These are phyloP conservation scores for Penicillium bialowiezense DNA, from an alignment of 495 filamentous ascomycete genomes.

Conservation along the genomic window DNA sequence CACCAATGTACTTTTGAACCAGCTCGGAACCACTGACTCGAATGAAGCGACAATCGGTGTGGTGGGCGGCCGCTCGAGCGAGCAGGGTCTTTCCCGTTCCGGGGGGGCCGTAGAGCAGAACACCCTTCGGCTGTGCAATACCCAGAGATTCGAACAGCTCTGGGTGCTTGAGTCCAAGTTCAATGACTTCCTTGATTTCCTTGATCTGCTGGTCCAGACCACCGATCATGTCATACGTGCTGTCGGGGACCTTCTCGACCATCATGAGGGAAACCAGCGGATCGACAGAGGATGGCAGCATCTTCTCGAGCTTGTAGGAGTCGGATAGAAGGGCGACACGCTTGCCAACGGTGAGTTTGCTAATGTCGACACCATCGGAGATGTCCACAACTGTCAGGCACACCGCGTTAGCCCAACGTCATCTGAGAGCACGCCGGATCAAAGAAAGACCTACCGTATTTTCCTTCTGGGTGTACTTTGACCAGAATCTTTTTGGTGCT, in stretches of 20 bases:
- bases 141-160: slow-evolving; percentile 98
- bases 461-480: slow-evolving; percentile 98
- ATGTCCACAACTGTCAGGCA: slow-evolving; percentile 84
- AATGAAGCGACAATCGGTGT: slow-evolving; percentile 99
- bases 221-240: slow-evolving; percentile 99
- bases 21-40: slow-evolving; percentile 93
- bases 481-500: slow-evolving; percentile 98
- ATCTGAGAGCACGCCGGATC: no score
- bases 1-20: slow-evolving; percentile 99
- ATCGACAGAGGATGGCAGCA: slow-evolving; percentile 95
- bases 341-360: slow-evolving; percentile 95
- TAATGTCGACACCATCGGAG: slow-evolving; percentile 87
- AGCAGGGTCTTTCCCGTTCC: slow-evolving; percentile 97
- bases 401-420: slow-evolving; percentile 7
- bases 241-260: slow-evolving; percentile 99
- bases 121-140: slow-evolving; percentile 97
- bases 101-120: slow-evolving; percentile 93
- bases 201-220: slow-evolving; percentile 99
- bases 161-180: slow-evolving; percentile 96
- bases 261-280: slow-evolving; percentile 99
- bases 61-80: slow-evolving; percentile 93
- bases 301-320: slow-evolving; percentile 96
- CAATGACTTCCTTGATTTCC: slow-evolving; percentile 99
- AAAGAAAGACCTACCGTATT: slow-evolving; percentile 96
- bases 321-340: slow-evolving; percentile 95